These are phyloP conservation scores for Coniochaeta hoffmannii DNA, from an alignment of 2,329 filamentous ascomycete genomes.

Conservation along the genomic window DNA sequence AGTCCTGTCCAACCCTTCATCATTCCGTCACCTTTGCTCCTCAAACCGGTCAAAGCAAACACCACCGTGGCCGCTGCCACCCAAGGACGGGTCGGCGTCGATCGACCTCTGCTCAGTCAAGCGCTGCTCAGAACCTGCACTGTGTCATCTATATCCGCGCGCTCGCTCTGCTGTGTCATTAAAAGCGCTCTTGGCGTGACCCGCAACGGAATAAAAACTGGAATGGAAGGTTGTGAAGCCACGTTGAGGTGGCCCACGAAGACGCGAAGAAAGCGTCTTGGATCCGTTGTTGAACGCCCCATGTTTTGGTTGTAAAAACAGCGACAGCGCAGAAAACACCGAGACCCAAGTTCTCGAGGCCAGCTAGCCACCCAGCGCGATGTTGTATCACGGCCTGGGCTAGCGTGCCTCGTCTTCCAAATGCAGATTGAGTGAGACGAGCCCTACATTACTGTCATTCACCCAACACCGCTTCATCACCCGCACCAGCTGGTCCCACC, in stretches of 20 bases:
- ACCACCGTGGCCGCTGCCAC: too few species aligned
- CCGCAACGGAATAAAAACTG: conserved; percentile 8
- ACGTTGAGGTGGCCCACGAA: conserved; percentile 61
- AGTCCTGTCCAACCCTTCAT: too few species aligned
- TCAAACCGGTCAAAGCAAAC: too few species aligned
- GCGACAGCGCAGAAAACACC: conserved; percentile 61
- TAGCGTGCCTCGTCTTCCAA: conserved; percentile 16
- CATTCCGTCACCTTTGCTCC: too few species aligned
- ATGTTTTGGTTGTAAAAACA: conserved; percentile 85
- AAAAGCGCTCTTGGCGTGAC: neutral
- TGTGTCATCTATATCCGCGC: neutral
- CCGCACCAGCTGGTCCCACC: neutral
- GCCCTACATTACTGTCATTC: neutral
- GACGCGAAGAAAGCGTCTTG: conserved; percentile 56
- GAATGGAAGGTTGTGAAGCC: conserved; percentile 34
- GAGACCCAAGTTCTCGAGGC: conserved; percentile 53
- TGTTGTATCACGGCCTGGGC: conserved; percentile 64
- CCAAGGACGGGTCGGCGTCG: too few species aligned
- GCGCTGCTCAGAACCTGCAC: too few species aligned
- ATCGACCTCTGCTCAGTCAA: too few species aligned
- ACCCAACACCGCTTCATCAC: neutral
- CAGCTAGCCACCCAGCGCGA: conserved; percentile 45
- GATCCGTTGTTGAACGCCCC: conserved; percentile 70
- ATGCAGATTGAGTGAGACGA: conserved; percentile 6
- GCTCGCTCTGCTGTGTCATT: conserved; percentile 5